phyloP scores from a whole-genome alignment of 2,329 filamentous ascomycete species.

The Sporothrix pseudoabietina region DNA sequence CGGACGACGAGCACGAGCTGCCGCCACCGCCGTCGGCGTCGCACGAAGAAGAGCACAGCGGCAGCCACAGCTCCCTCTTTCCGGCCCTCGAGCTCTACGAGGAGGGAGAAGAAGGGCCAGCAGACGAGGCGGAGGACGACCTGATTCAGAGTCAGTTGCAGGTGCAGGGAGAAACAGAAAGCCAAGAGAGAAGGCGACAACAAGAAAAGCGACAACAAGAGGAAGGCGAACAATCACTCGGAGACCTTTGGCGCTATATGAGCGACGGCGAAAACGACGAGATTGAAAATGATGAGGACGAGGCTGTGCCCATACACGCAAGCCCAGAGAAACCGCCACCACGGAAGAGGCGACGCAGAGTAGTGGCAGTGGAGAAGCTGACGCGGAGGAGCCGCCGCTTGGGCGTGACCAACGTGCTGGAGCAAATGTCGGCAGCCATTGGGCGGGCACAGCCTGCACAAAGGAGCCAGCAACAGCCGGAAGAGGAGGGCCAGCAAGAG shows the following conservation, averaged over 20 bases:
- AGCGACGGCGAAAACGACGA: background rate
- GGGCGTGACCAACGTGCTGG: conserved; percentile 2
- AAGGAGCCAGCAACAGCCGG: background rate
- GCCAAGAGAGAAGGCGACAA: background rate
- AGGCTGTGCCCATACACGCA: background rate
- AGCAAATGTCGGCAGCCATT: conserved; percentile 6
- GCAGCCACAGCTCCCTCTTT: background rate
- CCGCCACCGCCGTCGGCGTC: background rate
- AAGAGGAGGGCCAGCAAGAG: background rate
- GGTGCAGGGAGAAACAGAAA: background rate
- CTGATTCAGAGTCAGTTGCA: conserved; percentile 2
- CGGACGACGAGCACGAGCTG: background rate
- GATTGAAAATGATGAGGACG: background rate
- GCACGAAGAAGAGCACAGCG: background rate
- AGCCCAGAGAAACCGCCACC: background rate
- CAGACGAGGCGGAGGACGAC: background rate
- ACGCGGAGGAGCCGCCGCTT: background rate
- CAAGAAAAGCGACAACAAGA: background rate
- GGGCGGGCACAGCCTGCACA: background rate
- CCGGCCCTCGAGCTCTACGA: background rate
- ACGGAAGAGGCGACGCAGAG: background rate
- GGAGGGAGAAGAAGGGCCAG: background rate
- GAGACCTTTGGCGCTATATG: background rate
- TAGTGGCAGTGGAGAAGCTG: background rate
- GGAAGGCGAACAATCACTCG: background rate